These are phyloP conservation scores for Nemania bipapillata DNA, from an alignment of 2,329 filamentous ascomycete genomes.

Conservation along the genomic window DNA sequence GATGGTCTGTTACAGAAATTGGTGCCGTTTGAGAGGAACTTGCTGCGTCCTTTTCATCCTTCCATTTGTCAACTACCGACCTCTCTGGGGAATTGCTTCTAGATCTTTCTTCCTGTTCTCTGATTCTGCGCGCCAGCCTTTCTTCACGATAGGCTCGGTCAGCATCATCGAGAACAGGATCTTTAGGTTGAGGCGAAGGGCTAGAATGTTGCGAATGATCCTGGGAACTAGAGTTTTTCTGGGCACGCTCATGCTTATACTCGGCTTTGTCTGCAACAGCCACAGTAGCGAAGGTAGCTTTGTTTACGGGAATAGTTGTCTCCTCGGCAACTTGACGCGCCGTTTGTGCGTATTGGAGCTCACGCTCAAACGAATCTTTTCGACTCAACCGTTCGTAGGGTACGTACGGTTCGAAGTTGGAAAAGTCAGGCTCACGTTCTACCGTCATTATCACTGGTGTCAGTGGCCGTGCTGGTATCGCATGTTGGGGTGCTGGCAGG, in stretches of 20 bases:
- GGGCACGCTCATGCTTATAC: constrained; percentile 49
- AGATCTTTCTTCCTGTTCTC: constrained; percentile 64
- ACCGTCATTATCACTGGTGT: constrained; percentile 65
- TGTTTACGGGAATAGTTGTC: constrained; percentile 61
- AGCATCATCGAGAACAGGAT: constrained; percentile 66
- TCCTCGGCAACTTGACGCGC: constrained; percentile 60
- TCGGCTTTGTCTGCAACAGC: constrained; percentile 57
- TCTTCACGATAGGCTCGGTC: constrained; percentile 68
- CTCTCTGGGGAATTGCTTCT: constrained; percentile 62
- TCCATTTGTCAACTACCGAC: constrained; percentile 68
- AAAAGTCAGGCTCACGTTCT: constrained; percentile 64
- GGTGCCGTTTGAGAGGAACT: constrained; percentile 62
- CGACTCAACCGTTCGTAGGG: constrained; percentile 58
- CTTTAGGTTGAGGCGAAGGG: constrained; percentile 50
- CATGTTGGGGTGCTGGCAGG: constrained; percentile 59
- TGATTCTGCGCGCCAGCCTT: constrained; percentile 64
- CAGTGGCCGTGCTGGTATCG: constrained; percentile 56
- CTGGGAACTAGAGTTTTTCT: constrained; percentile 51
- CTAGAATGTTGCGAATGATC: constrained; percentile 52
- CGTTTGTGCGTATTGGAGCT: constrained; percentile 58
- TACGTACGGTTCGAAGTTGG: constrained; percentile 46
- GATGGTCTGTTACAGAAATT: constrained; percentile 61
- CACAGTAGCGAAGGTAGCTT: constrained; percentile 60
- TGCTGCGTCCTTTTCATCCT: constrained; percentile 54
- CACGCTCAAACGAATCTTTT: constrained; percentile 62